Base-by-base conservation (phyloP, 2,329 filamentous ascomycete genomes). In the Colletotrichum tamarilloi region DNA sequence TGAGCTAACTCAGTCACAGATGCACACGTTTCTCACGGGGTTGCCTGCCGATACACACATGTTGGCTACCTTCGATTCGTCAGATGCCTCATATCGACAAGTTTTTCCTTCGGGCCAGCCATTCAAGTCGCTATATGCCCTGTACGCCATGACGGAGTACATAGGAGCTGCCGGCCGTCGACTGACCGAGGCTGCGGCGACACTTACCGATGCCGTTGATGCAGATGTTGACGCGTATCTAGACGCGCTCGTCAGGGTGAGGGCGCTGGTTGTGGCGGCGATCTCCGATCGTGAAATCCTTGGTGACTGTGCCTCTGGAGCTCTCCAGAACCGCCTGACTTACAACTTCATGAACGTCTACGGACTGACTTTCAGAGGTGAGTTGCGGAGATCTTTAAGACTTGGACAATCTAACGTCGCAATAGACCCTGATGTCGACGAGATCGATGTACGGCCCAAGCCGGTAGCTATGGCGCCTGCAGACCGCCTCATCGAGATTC, bases 61-160 rank as follows among this genome's bases (percentile, higher is more conserved):
- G 42, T 80, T 93, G 28, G 84, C 87, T 30, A 85, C 88, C 30
- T 88, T 97, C 64, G 87, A 89, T 64, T 86, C 87, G 9, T 82
- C 86, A 2, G 79, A 82, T 1, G 86, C 85, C n/a, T 84, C 87
- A 0, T 88, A 91, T 72, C 81, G 84, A 12, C 87, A 92, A 12
- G 84, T 95, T 1, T 95, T 97, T 73, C 92, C 93, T 7, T 81
- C 89, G 1, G 87, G 89, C 0, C 91, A 93, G 72, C 92, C 92
- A 2, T 95, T 91, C 84, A 93, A 92, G 77, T 91, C 91, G 2
- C 85, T 95, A 0, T 97, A 95, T 79, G 92, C 92, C 3, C 82
- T 95, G 1, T 88, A 92, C 78, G 90, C 92, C 1, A 85, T 97
- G 52, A 84, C 86, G 26, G 87, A 91, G 67, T 92, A 92, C 79